A percentile compares a stretch with the other conserved stretches of the same genome.
phyloP scores from a whole-genome alignment of 1,284 basidiomycete genomes.

The Dichomitus squalens region DNA sequence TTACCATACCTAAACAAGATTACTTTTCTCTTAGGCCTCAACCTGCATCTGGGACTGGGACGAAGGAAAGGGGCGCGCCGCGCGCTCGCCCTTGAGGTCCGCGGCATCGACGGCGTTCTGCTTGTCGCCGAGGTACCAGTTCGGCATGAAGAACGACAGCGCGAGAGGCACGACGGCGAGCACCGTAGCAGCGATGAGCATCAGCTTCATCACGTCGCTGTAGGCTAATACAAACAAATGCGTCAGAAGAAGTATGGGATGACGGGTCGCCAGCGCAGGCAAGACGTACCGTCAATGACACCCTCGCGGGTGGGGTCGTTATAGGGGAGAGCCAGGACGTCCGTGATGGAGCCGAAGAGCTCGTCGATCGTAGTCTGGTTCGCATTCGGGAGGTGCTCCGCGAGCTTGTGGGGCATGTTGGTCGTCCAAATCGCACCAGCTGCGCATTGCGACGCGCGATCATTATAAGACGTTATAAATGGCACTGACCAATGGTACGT shows the following conservation, averaged over 20 bases:
- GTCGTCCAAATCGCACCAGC: slow-evolving; percentile 64
- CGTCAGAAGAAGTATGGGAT: slow-evolving; percentile 1
- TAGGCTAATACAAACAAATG: slow-evolving; percentile 41
- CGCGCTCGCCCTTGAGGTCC: background rate
- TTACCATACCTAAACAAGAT: too few relatives aligned
- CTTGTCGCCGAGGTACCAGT: slow-evolving; percentile 33
- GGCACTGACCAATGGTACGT: too few relatives aligned
- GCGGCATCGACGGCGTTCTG: slow-evolving; percentile 30
- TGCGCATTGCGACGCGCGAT: too few relatives aligned
- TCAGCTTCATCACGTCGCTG: slow-evolving; percentile 55
- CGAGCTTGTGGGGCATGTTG: slow-evolving; percentile 61
- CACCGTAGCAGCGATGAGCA: slow-evolving; percentile 45
- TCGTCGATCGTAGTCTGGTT: slow-evolving; percentile 36
- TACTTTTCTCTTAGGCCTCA: too few relatives aligned
- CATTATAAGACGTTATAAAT: background rate
- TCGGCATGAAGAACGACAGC: slow-evolving; percentile 31
- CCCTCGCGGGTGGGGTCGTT: slow-evolving; percentile 59
- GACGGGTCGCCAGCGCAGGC: too few relatives aligned
- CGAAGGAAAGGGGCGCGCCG: too few relatives aligned
- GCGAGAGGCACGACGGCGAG: slow-evolving; percentile 31
- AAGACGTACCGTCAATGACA: slow-evolving; percentile 50
- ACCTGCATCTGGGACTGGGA: too few relatives aligned
- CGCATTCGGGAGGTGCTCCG: slow-evolving; percentile 50
- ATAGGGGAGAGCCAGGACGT: slow-evolving; percentile 46
- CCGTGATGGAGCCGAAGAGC: slow-evolving; percentile 56